Conservation (phyloP, 2,329 filamentous ascomycete species). For the Chrysosporium keratinophilum region DNA sequence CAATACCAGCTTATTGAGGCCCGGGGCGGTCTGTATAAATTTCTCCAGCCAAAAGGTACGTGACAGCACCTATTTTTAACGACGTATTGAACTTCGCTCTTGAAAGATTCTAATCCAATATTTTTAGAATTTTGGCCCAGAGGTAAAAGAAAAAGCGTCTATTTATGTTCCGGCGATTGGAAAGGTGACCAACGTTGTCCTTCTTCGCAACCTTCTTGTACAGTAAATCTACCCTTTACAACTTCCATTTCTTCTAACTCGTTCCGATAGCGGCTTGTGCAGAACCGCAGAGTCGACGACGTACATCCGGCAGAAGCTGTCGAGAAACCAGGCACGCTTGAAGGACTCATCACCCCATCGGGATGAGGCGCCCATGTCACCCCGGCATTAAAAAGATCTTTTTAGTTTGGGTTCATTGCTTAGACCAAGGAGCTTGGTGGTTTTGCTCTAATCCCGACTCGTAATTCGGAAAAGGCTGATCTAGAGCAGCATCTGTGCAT, state of each 20-base stretch:
- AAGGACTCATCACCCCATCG: slow-evolving; percentile 17
- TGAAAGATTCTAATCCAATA: no score
- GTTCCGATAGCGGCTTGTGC: slow-evolving; percentile 30
- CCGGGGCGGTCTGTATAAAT: slow-evolving; percentile 96
- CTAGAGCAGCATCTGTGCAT: no score
- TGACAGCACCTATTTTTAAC: background rate
- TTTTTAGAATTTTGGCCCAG: slow-evolving; percentile 67
- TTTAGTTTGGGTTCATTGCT: no score
- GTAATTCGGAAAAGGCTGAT: no score
- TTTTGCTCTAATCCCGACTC: no score
- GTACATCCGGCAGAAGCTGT: slow-evolving; percentile 33
- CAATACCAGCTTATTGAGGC: slow-evolving; percentile 66
- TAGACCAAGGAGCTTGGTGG: no score
- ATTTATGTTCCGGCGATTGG: slow-evolving; percentile 96
- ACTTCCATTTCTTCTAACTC: background rate
- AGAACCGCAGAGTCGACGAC: slow-evolving; percentile 34
- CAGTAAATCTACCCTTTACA: slow-evolving; percentile 29
- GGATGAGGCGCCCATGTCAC: background rate
- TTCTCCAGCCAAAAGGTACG: slow-evolving; percentile 77
- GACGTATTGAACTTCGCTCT: no score
- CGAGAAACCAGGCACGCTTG: slow-evolving; percentile 34
- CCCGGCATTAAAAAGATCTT: no score
- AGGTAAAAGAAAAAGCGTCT: slow-evolving; percentile 87
- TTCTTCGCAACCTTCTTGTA: slow-evolving; percentile 81
- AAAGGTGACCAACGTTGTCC: slow-evolving; percentile 89